phyloP scores from a whole-genome alignment of 2,329 filamentous ascomycete genomes.

The Dendrostoma leiphaemia region DNA sequence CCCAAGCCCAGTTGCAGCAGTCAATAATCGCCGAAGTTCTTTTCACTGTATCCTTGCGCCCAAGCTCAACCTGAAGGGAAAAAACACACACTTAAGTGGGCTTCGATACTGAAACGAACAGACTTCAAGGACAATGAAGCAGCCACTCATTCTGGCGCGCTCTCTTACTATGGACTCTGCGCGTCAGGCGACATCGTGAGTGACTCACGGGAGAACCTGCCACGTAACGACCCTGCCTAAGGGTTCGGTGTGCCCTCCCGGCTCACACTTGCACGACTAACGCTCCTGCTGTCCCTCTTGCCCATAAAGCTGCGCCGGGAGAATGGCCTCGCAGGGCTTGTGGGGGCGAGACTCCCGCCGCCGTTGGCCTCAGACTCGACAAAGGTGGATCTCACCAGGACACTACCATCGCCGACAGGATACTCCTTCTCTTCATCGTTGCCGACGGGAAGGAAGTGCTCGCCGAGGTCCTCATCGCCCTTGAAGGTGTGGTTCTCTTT shows the following conservation, averaged over 20 bases:
- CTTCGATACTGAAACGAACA: not conserved
- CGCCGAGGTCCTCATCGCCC: slow-evolving; percentile 79
- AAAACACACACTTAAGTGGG: not conserved
- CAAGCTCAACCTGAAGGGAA: too few relatives aligned
- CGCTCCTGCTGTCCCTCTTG: slow-evolving; percentile 41
- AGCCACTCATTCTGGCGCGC: not conserved
- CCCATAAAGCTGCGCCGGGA: slow-evolving; percentile 52
- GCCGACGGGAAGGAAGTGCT: slow-evolving; percentile 82
- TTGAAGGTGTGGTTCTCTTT: slow-evolving; percentile 85
- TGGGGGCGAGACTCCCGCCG: slow-evolving; percentile 31
- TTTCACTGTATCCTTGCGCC: not conserved
- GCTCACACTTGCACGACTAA: slow-evolving; percentile 32
- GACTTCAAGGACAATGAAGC: too few relatives aligned
- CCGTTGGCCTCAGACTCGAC: slow-evolving; percentile 44
- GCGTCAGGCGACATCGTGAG: slow-evolving; percentile 5
- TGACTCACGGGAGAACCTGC: slow-evolving; percentile 17
- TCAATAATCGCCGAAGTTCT: not conserved
- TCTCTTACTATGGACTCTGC: not conserved
- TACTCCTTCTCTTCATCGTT: slow-evolving; percentile 70
- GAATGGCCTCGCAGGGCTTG: slow-evolving; percentile 46
- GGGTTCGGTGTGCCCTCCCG: slow-evolving; percentile 41
- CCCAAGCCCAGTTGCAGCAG: not conserved
- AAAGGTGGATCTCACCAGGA: slow-evolving; percentile 75
- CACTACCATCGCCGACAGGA: slow-evolving; percentile 67
- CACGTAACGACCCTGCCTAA: slow-evolving; percentile 14